A percentile compares a stretch with the other conserved stretches of the same genome.
phyloP scores from a whole-genome alignment of 345 rosid species.

The Microcos paniculata region DNA sequence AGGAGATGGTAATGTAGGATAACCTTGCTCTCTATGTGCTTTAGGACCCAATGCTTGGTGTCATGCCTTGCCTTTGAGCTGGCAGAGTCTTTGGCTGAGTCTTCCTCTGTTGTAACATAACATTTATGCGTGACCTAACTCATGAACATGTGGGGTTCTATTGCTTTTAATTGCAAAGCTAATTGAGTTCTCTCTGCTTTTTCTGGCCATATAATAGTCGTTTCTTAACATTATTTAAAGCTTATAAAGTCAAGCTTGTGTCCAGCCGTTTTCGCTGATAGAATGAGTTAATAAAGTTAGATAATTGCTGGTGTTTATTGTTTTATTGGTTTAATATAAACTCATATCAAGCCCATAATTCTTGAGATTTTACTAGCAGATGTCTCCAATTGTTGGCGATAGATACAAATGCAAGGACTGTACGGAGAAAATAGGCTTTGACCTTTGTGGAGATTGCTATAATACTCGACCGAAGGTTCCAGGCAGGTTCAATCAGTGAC shows the following conservation, averaged over 20 bases:
- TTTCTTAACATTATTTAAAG: background rate
- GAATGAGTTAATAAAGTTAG: background rate
- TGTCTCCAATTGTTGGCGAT: conserved; percentile 70
- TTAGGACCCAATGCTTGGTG: background rate
- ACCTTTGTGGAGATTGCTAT: conserved; percentile 84
- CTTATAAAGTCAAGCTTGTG: background rate
- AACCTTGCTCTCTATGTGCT: background rate
- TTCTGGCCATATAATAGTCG: background rate
- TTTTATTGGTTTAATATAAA: background rate
- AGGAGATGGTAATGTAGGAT: too few species aligned
- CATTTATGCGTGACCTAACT: background rate
- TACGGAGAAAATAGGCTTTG: conserved; percentile 61
- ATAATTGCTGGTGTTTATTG: background rate
- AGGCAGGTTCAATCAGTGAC: conserved; percentile 91
- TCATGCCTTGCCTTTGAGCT: too few species aligned
- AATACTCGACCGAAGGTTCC: conserved; percentile 54
- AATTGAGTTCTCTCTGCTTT: background rate
- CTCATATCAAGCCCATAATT: background rate
- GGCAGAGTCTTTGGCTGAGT: too few species aligned
- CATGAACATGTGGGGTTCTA: too few species aligned
- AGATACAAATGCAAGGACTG: conserved; percentile 75
- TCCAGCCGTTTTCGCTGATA: background rate
- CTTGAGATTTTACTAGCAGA: conserved; percentile 34
- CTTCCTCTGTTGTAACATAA: too few species aligned
- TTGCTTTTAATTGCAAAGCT: background rate